Conservation (phyloP, 257 asterid species). For the Solanum pimpinellifolium region DNA sequence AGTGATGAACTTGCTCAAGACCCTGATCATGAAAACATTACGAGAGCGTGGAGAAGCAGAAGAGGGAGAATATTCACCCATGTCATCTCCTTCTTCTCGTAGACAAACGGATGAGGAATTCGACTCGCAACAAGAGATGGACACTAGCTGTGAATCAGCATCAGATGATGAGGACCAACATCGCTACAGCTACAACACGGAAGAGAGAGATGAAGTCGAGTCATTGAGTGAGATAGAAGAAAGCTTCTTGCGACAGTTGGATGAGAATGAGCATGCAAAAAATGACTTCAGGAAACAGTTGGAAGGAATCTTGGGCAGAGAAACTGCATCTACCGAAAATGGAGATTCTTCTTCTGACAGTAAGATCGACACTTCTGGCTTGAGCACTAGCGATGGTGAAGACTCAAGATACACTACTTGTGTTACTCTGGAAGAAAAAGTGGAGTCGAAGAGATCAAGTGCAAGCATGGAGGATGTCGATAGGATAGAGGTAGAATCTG, state of each 20-base stretch:
- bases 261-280: slow-evolving; percentile 61
- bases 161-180: slow-evolving; percentile 28
- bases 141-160: slow-evolving; percentile 59
- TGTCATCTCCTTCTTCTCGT: slow-evolving; percentile 50
- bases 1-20: slow-evolving; percentile 93
- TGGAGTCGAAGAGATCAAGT: background rate
- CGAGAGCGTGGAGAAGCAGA: slow-evolving; percentile 63
- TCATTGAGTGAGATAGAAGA: slow-evolving; percentile 75
- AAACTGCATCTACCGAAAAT: slow-evolving; percentile 21
- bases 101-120: slow-evolving; percentile 44
- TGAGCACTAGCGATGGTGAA: slow-evolving; percentile 56
- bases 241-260: slow-evolving; percentile 58
- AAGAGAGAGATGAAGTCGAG: slow-evolving; percentile 50
- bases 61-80: slow-evolving; percentile 46
- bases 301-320: slow-evolving; percentile 58
- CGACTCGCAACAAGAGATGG: slow-evolving; percentile 68
- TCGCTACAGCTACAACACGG: slow-evolving; percentile 26
- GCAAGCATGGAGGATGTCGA: slow-evolving; percentile 8
- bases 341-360: slow-evolving; percentile 37
- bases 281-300: slow-evolving; percentile 70
- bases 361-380: slow-evolving; percentile 34
- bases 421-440: background rate
- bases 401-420: slow-evolving; percentile 30
- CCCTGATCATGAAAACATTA: slow-evolving; percentile 58
- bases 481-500: slow-evolving; percentile 20